Conservation (phyloP, 1,139 yeast species). For the Scheffersomyces parashehatae region DNA sequence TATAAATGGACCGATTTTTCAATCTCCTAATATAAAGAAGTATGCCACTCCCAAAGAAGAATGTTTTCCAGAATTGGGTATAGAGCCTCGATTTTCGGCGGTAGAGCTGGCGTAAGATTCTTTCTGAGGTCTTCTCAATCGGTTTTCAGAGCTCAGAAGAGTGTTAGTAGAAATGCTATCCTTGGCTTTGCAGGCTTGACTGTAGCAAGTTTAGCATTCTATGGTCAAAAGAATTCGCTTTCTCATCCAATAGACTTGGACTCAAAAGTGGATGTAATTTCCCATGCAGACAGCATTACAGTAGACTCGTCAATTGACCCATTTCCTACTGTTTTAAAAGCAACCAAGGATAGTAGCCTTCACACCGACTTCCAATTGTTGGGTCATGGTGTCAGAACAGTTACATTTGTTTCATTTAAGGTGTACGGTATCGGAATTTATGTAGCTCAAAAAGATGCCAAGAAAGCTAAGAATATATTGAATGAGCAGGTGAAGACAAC, state of each 20-base stretch:
- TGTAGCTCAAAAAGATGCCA: conserved; percentile 58
- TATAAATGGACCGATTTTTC: no score
- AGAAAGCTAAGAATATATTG: conserved; percentile 46
- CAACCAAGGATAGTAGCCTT: conserved; percentile 19
- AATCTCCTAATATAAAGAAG: no score
- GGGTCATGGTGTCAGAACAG: conserved; percentile 81
- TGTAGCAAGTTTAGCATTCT: not conserved
- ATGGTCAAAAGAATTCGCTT: not conserved
- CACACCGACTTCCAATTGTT: conserved; percentile 47
- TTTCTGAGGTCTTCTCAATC: not conserved
- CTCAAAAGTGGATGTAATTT: not conserved
- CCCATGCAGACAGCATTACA: conserved; percentile 22
- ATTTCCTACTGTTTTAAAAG: conserved; percentile 41
- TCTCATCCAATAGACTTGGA: not conserved
- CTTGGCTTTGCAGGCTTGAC: not conserved
- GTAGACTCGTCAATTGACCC: conserved; percentile 56
- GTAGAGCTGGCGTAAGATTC: not conserved
- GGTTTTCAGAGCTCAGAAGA: not conserved
- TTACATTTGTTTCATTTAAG: conserved; percentile 78
- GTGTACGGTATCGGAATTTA: conserved; percentile 88
- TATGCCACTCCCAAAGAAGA: no score
- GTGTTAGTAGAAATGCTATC: not conserved
- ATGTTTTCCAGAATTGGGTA: not conserved
- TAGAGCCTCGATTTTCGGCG: not conserved
- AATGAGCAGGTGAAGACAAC: conserved; percentile 15